Evolutionary conservation across 805 yeast species (phyloP).

Genomic region (Candida cerambycidarum): DNA sequence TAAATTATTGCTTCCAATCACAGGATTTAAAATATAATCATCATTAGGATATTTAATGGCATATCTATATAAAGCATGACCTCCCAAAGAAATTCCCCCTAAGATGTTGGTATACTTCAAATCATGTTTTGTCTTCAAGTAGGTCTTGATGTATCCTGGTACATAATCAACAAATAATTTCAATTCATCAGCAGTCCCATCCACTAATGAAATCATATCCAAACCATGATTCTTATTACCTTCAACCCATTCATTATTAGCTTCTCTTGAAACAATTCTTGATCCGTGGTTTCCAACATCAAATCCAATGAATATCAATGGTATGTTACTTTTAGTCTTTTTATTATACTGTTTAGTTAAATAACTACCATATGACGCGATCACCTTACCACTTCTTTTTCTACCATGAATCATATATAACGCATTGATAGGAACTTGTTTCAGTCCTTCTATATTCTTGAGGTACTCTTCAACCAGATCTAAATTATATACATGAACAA

Average conservation of each 20-base stretch:
- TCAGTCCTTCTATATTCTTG: constrained; percentile 15
- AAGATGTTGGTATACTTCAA: constrained; percentile 38
- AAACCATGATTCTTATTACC: constrained; percentile 52
- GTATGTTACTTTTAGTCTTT: constrained; percentile 18
- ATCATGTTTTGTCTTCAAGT: constrained; percentile 15
- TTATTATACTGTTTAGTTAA: constrained; percentile 28
- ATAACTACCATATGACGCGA: constrained; percentile 41
- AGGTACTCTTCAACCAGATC: constrained; percentile 28
- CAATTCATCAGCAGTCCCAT: constrained; percentile 48
- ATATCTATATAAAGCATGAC: constrained; percentile 51
- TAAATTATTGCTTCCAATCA: constrained; percentile 51
- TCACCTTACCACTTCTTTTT: constrained; percentile 19
- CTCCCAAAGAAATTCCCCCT: constrained; percentile 57
- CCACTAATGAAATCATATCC: constrained; percentile 50
- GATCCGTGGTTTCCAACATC: constrained; percentile 60
- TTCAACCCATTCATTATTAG: constrained; percentile 45
- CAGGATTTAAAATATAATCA: constrained; percentile 45
- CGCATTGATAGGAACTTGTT: constrained; percentile 33
- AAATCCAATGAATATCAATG: constrained; percentile 48
- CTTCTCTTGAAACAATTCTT: constrained; percentile 32
- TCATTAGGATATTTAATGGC: constrained; percentile 38
- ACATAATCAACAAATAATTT: constrained; percentile 44
- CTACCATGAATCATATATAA: constrained; percentile 50
- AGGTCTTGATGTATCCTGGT: constrained; percentile 40
- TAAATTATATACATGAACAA: constrained; percentile 44